Base-by-base conservation (phyloP, 352 stramenopile species). In the Chrysophaeum taylorii region DNA sequence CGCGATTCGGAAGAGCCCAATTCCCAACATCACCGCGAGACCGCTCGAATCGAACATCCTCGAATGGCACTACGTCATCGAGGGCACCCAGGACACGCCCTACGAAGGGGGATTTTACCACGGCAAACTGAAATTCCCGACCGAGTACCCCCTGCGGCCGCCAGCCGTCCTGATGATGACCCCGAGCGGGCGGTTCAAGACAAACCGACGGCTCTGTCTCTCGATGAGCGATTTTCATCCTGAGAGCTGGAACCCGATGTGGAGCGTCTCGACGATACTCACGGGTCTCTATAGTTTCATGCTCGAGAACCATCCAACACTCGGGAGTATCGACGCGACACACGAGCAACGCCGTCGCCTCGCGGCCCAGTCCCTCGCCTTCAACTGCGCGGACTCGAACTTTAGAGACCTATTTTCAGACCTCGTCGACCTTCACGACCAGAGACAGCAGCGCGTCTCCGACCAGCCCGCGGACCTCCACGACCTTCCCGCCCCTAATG, bases 221-320 rank as follows among this genome's bases (percentile, higher is more conserved):
- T 92, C 82, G 73, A 97, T 97, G 91, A 94, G 85, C 57, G 92
- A 97, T 77, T 97, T 94, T 78, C 91, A 97, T 70, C 90, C 90
- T 7, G 89, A 96, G 77, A 91, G 84, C 35, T 93, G 87, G 87
- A 93, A 93, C 66, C 87, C 87, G 33, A 91, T 92, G 85, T 93
- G 87, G 87, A 90, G 83, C 39, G 87, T 93, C 45, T 89, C 82
- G 75, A 91, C 85, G 63, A 93, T 93, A 64, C 82, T 93, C 66
- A 90, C 85, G 54, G 87, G 87, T 0, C 75, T 93, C 33, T 89
- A 91, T 68, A 92, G 85, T 12, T 93, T 93, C 73, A 92, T 93
- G 86, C 71, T 64, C 23, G 72, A 76, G 38, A 38, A 16, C 25
- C 57, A 50, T 52, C 82, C 84, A 29, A 92, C 87, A 23, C 70